Evolutionary conservation across 2,329 filamentous ascomycete species (phyloP).

Genomic region (Pseudopyrenochaeta lycopersici): DNA sequence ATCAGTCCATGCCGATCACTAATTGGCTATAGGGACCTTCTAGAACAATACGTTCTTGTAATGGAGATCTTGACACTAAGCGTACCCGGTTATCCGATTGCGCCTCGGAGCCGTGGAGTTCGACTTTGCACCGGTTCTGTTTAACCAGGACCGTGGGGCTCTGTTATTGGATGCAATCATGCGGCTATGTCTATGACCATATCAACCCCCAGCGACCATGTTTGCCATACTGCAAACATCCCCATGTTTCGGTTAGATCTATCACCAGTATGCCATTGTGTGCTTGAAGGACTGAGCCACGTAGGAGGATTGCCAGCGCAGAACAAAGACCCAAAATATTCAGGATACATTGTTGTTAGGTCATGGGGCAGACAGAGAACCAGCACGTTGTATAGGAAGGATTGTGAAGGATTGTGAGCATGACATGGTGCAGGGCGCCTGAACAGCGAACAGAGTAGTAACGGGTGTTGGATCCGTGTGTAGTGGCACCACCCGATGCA

Average conservation of each 20-base stretch:
- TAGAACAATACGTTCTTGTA: slow-evolving; percentile 4
- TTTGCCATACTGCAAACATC: not conserved
- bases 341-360: not conserved
- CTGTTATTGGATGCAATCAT: not conserved
- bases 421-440: slow-evolving; percentile 2
- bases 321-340: not conserved
- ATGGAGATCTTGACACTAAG: not conserved
- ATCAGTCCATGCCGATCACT: slow-evolving; percentile 7
- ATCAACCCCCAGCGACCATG: too few relatives aligned
- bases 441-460: not conserved
- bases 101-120: slow-evolving; percentile 6
- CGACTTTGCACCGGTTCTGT: not conserved
- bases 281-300: not conserved
- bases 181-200: too few relatives aligned
- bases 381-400: not conserved
- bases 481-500: not conserved
- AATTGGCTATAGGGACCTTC: not conserved
- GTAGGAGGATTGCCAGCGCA: not conserved
- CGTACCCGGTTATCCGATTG: slow-evolving; percentile 16
- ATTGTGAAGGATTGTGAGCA: not conserved
- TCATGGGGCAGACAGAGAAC: not conserved
- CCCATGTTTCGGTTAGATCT: not conserved
- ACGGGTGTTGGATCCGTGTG: not conserved
- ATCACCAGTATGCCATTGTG: not conserved
- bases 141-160: not conserved